Evolutionary conservation across 345 rosid genomes (phyloP).

Genomic region (thale cress (Arabidopsis thaliana)): DNA sequence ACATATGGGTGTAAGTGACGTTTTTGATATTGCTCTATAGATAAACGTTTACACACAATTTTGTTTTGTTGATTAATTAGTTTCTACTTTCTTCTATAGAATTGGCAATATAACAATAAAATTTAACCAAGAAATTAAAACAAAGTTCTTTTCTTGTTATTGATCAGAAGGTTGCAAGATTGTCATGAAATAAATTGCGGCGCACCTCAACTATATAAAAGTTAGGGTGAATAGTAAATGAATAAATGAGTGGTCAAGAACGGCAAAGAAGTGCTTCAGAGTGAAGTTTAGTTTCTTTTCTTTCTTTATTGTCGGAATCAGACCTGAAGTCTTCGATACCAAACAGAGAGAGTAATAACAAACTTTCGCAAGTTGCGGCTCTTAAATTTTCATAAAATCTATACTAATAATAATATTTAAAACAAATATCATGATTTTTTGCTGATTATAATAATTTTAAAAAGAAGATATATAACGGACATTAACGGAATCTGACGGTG

Average conservation of each 20-base stretch:
- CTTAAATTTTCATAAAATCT: not conserved
- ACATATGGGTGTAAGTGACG: not conserved
- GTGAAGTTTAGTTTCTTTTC: conserved; percentile 29
- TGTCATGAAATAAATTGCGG: conserved; percentile 41
- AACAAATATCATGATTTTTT: conserved; percentile 15
- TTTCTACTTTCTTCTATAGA: no score
- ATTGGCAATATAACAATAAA: no score
- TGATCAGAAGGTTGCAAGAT: not conserved
- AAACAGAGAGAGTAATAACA: conserved; percentile 12
- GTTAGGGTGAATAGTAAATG: not conserved
- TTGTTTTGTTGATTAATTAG: no score
- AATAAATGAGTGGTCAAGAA: conserved; percentile 7
- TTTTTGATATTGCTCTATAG: not conserved
- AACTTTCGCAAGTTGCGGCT: conserved; percentile 46
- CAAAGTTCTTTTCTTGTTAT: no score
- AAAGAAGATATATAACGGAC: conserved; percentile 17
- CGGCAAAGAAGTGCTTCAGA: conserved; percentile 30
- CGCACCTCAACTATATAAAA: conserved; percentile 26
- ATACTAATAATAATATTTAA: not conserved
- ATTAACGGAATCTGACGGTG: conserved; percentile 40
- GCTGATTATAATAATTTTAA: not conserved
- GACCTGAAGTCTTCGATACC: conserved; percentile 37
- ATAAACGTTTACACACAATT: no score
- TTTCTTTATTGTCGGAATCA: conserved; percentile 42
- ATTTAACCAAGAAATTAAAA: no score